Percentiles rank a stretch among this genome's conserved stretches.
These are phyloP conservation scores for Suillus spraguei DNA, from an alignment of 768 basidiomycete species.

Conservation along the genomic window DNA sequence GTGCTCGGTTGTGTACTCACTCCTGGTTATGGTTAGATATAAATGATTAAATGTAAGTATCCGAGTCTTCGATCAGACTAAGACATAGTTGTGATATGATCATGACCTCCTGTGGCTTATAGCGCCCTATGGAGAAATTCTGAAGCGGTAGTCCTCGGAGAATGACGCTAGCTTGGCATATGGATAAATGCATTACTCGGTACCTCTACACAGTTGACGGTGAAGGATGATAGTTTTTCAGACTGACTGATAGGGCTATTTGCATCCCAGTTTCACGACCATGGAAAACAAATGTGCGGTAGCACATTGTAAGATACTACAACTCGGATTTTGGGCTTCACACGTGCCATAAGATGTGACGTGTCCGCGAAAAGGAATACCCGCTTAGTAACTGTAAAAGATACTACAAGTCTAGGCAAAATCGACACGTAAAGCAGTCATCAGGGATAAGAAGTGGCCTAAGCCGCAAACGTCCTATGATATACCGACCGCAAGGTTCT, in stretches of 20 bases:
- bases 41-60: constrained; percentile 2
- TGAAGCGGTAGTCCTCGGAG: constrained; percentile 2
- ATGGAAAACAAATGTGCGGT: background rate
- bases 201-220: background rate
- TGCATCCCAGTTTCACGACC: background rate
- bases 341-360: constrained; percentile 2
- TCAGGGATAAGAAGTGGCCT: constrained; percentile 1
- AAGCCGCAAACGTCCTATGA: background rate
- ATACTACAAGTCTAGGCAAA: background rate
- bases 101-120: background rate
- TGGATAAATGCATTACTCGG: constrained; percentile 1
- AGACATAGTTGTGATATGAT: background rate
- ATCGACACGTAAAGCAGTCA: background rate
- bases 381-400: background rate
- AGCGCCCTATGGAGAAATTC: background rate
- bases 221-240: background rate
- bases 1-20: background rate
- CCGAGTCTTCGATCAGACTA: constrained; percentile 1
- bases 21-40: constrained; percentile 3
- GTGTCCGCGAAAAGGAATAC: constrained; percentile 3
- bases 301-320: background rate
- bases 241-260: constrained; percentile 1
- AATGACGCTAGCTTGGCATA: background rate
- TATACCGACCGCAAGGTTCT: background rate
- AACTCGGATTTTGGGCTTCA: background rate